These are phyloP conservation scores for Lichina pygmaea DNA, from an alignment of 495 filamentous ascomycete species.

Conservation along the genomic window DNA sequence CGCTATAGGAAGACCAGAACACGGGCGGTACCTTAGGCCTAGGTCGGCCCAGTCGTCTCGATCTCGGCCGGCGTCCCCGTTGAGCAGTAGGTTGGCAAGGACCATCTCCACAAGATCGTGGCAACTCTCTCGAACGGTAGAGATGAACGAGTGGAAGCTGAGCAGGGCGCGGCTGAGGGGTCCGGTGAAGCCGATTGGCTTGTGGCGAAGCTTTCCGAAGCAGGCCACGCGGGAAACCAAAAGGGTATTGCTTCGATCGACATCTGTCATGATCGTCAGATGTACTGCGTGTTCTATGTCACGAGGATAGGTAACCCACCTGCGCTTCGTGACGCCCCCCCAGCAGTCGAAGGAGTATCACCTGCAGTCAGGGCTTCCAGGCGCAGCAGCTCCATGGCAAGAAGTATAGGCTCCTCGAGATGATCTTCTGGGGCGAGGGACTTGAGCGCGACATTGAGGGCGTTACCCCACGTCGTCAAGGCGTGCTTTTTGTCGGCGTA, in stretches of 20 bases:
- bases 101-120: slow-evolving; percentile 66
- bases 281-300: not conserved
- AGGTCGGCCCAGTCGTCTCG: slow-evolving; percentile 43
- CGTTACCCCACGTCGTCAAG: slow-evolving; percentile 63
- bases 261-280: too few species aligned
- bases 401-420: slow-evolving; percentile 36
- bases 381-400: slow-evolving; percentile 57
- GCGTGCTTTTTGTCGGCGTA: slow-evolving; percentile 61
- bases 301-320: slow-evolving; percentile 14
- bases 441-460: slow-evolving; percentile 39
- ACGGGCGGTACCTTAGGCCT: slow-evolving; percentile 28
- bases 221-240: slow-evolving; percentile 67
- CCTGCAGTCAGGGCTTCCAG: slow-evolving; percentile 45
- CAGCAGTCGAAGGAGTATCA: slow-evolving; percentile 27
- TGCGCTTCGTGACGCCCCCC: slow-evolving; percentile 28
- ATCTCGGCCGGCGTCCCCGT: slow-evolving; percentile 45
- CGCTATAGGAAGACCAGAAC: too few species aligned
- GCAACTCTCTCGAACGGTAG: slow-evolving; percentile 46
- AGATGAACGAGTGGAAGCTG: slow-evolving; percentile 60
- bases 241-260: slow-evolving; percentile 17
- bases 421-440: slow-evolving; percentile 26
- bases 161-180: slow-evolving; percentile 77
- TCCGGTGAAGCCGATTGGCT: slow-evolving; percentile 74
- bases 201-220: slow-evolving; percentile 55
- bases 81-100: slow-evolving; percentile 50